Evolutionary conservation across 2,329 filamentous ascomycete species (phyloP).

Genomic region (Paraconiothyrium sp.): DNA sequence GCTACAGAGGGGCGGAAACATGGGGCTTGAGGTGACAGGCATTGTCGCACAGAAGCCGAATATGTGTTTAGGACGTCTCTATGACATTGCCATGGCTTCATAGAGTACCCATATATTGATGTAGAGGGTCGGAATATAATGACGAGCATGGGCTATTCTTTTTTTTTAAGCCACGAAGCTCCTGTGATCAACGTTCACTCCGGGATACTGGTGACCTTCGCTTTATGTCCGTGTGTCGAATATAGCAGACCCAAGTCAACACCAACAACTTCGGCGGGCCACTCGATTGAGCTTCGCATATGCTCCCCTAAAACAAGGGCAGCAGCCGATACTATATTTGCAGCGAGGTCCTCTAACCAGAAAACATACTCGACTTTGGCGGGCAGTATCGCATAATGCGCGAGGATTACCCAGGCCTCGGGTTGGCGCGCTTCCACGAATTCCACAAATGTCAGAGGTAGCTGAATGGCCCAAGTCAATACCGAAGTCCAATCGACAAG

Average conservation of each 20-base stretch:
- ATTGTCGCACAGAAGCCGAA: neutral
- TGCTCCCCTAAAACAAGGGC: constrained; percentile 35
- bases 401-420: constrained; percentile 40
- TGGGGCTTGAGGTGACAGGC: neutral
- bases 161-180: neutral
- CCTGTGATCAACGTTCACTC: neutral
- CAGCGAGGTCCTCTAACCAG: constrained; percentile 34
- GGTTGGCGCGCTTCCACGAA: constrained; percentile 32
- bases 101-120: neutral
- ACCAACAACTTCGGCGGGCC: constrained; percentile 31
- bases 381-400: constrained; percentile 38
- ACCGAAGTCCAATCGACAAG: constrained; percentile 33
- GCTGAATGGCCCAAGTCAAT: constrained; percentile 28
- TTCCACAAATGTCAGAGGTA: constrained; percentile 28
- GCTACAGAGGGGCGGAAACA: too few relatives aligned
- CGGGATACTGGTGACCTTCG: neutral
- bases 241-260: constrained; percentile 28
- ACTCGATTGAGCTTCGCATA: constrained; percentile 36
- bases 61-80: neutral
- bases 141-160: neutral
- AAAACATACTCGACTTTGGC: constrained; percentile 24
- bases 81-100: neutral
- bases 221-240: constrained; percentile 14
- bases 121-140: neutral
- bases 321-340: constrained; percentile 30